These are phyloP conservation scores for Crucibulum laeve DNA, from an alignment of 768 basidiomycete genomes.

Conservation along the genomic window DNA sequence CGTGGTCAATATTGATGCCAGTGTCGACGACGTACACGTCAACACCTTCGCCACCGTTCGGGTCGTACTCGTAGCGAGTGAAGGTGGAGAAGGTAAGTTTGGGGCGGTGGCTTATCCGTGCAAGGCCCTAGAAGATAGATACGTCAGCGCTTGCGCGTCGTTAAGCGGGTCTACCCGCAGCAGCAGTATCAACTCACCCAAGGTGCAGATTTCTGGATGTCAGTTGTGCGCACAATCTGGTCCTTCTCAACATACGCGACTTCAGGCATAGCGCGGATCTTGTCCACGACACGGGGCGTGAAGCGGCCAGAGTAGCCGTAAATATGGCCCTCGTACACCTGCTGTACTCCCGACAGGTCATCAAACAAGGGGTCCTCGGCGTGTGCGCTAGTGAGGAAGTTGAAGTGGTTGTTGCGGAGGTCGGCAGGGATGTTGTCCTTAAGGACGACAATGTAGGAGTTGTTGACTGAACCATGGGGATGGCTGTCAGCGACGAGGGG, in stretches of 20 bases:
- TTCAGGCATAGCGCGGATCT: slow-evolving; percentile 80
- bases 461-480: slow-evolving; percentile 70
- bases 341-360: slow-evolving; percentile 52
- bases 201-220: slow-evolving; percentile 68
- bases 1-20: slow-evolving; percentile 83
- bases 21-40: slow-evolving; percentile 89
- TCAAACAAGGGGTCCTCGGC: slow-evolving; percentile 47
- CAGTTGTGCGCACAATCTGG: slow-evolving; percentile 82
- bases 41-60: slow-evolving; percentile 82
- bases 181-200: slow-evolving; percentile 78
- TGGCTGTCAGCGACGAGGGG: slow-evolving; percentile 57
- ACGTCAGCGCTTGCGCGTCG: slow-evolving; percentile 6
- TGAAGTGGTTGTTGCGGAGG: slow-evolving; percentile 71
- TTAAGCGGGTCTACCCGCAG: neutral
- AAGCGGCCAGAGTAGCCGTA: slow-evolving; percentile 84
- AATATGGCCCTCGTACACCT: slow-evolving; percentile 73
- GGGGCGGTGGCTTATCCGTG: slow-evolving; percentile 85
- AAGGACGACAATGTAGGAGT: slow-evolving; percentile 94
- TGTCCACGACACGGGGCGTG: slow-evolving; percentile 61
- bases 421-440: slow-evolving; percentile 60
- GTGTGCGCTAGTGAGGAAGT: slow-evolving; percentile 66
- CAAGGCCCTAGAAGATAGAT: slow-evolving; percentile 67
- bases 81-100: slow-evolving; percentile 79
- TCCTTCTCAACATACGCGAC: slow-evolving; percentile 92
- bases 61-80: slow-evolving; percentile 72